A percentile compares a stretch with the other conserved stretches of the same genome.
phyloP scores from a whole-genome alignment of 805 yeast species.

The Scheffersomyces stipitis region DNA sequence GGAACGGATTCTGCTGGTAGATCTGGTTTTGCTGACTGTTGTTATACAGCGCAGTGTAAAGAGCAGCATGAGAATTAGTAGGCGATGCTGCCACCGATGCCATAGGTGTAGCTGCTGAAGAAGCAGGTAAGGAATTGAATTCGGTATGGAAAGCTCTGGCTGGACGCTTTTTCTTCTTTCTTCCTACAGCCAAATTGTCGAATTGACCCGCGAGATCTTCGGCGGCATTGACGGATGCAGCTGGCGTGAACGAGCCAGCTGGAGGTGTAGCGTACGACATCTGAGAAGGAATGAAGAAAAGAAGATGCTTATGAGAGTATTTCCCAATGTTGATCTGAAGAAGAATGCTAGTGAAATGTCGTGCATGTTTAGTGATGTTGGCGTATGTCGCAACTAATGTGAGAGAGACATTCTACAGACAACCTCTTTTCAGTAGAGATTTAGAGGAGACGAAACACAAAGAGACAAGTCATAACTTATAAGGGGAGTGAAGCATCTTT shows the following conservation, averaged over 20 bases:
- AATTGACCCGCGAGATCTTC: background rate
- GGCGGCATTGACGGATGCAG: background rate
- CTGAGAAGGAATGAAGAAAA: constrained; percentile 1
- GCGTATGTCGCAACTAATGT: too few species aligned
- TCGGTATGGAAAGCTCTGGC: constrained; percentile 32
- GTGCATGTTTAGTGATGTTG: too few species aligned
- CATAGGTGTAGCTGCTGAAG: too few species aligned
- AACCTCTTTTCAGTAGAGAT: too few species aligned
- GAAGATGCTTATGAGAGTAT: background rate
- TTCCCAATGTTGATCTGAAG: too few species aligned
- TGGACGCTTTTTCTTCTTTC: constrained; percentile 26
- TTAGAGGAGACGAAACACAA: too few species aligned
- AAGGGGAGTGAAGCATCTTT: too few species aligned
- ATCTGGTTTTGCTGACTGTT: background rate
- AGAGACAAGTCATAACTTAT: too few species aligned
- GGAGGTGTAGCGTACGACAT: background rate
- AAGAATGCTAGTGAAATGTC: too few species aligned
- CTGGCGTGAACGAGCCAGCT: constrained; percentile 1
- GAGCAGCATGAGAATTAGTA: too few species aligned
- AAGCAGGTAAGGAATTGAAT: constrained; percentile 8
- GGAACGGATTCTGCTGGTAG: background rate
- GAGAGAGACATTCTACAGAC: too few species aligned
- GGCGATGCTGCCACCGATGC: background rate
- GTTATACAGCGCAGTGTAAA: too few species aligned
- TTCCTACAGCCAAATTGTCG: background rate